Evolutionary conservation across 2,329 filamentous ascomycete genomes (phyloP).

Genomic region (Dendryphion nanum): DNA sequence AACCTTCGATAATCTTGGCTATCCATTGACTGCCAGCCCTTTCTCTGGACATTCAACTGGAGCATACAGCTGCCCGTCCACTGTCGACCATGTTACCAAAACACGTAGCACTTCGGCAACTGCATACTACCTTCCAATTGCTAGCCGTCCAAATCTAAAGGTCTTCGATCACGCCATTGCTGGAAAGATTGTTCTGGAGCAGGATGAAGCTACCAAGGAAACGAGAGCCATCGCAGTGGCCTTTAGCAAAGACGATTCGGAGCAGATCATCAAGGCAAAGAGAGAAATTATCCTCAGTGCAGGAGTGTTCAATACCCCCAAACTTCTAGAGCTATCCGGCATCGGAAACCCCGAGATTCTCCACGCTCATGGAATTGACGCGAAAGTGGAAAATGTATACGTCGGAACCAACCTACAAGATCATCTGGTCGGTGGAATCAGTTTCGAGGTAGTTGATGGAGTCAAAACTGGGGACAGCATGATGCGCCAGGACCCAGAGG

Average conservation of each 20-base stretch:
- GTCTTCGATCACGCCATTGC: slow-evolving; percentile 2
- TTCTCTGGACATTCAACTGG: slow-evolving; percentile 10
- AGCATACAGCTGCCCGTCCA: slow-evolving; percentile 6
- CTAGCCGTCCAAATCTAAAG: slow-evolving; percentile 6
- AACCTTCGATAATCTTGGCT: slow-evolving; percentile 11
- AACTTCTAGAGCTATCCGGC: slow-evolving; percentile 61
- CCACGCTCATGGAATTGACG: slow-evolving; percentile 5
- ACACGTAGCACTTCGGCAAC: slow-evolving; percentile 5
- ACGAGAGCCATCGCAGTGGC: slow-evolving; percentile 6
- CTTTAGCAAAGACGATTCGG: slow-evolving; percentile 1
- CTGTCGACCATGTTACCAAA: slow-evolving; percentile 5
- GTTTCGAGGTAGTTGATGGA: slow-evolving; percentile 11
- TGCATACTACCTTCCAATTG: slow-evolving; percentile 8
- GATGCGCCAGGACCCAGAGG: slow-evolving; percentile 4
- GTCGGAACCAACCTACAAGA: slow-evolving; percentile 18
- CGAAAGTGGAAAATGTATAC: slow-evolving; percentile 10
- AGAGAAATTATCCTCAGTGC: slow-evolving; percentile 59
- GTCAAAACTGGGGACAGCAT: slow-evolving; percentile 9
- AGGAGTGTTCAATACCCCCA: slow-evolving; percentile 54
- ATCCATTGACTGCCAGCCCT: slow-evolving; percentile 9
- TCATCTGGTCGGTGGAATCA: slow-evolving; percentile 9
- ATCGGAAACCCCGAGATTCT: slow-evolving; percentile 44
- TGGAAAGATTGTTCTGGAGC: slow-evolving; percentile 8
- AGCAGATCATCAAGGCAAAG: slow-evolving; percentile 1
- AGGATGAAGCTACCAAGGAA: neutral